Conservation (phyloP, 2,329 filamentous ascomycete genomes). For the Cytospora piceae region DNA sequence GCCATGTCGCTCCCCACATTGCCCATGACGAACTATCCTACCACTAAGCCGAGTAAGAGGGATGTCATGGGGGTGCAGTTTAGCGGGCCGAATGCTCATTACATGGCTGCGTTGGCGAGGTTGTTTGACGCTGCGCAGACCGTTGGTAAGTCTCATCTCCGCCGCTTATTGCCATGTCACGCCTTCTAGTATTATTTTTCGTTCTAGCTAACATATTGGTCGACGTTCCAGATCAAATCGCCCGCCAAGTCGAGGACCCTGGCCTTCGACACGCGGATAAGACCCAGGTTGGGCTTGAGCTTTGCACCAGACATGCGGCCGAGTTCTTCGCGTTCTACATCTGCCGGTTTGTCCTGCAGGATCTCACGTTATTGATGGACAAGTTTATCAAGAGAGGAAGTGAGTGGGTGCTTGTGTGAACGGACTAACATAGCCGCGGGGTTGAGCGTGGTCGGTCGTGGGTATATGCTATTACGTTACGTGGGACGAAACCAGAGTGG, state of each 20-base stretch:
- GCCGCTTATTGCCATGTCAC: slow-evolving; percentile 11
- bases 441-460: too few relatives aligned
- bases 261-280: slow-evolving; percentile 89
- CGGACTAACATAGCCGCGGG: neutral
- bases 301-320: slow-evolving; percentile 89
- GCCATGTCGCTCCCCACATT: slow-evolving; percentile 69
- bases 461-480: neutral
- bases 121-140: slow-evolving; percentile 93
- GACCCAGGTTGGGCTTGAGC: slow-evolving; percentile 92
- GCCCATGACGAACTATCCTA: slow-evolving; percentile 72
- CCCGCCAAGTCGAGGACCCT: slow-evolving; percentile 93
- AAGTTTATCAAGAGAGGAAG: slow-evolving; percentile 97
- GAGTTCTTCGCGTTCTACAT: slow-evolving; percentile 99
- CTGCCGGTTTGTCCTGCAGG: slow-evolving; percentile 89
- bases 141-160: slow-evolving; percentile 68
- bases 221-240: slow-evolving; percentile 76
- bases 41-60: slow-evolving; percentile 70
- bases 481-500: neutral
- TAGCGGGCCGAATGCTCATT: slow-evolving; percentile 81
- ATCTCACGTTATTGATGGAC: slow-evolving; percentile 83
- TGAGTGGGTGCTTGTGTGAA: slow-evolving; percentile 76
- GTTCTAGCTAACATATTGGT: slow-evolving; percentile 5
- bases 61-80: slow-evolving; percentile 72
- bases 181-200: neutral
- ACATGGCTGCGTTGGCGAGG: slow-evolving; percentile 88